Percentiles rank a stretch among this genome's conserved stretches.
Conservation (phyloP, 305 asterid genomes). For the Fraxinus ornus region DNA sequence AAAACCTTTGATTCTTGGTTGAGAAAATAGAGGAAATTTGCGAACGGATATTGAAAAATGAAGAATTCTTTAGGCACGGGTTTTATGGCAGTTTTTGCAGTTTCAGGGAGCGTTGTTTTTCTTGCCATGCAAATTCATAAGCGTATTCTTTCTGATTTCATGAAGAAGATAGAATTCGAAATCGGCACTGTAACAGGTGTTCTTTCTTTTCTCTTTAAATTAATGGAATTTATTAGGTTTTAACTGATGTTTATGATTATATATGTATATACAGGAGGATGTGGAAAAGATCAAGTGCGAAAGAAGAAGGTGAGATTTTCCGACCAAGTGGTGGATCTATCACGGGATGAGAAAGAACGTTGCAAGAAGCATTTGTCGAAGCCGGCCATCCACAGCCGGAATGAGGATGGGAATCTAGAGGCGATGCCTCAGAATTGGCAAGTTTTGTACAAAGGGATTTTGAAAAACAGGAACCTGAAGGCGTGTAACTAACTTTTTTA, state of each 20-base stretch:
- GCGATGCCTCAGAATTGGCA: slow-evolving; percentile 78
- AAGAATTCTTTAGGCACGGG: slow-evolving; percentile 56
- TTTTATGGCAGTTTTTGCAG: slow-evolving; percentile 78
- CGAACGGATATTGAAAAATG: slow-evolving; percentile 26
- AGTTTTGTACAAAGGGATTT: slow-evolving; percentile 68
- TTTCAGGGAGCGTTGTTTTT: slow-evolving; percentile 76
- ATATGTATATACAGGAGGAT: slow-evolving; percentile 15
- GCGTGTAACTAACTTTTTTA: slow-evolving; percentile 18
- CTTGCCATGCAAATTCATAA: slow-evolving; percentile 78
- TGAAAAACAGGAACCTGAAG: slow-evolving; percentile 46
- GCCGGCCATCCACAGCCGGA: neutral
- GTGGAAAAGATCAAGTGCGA: slow-evolving; percentile 25
- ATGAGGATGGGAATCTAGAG: slow-evolving; percentile 48
- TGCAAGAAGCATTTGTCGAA: slow-evolving; percentile 1
- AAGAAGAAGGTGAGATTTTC: slow-evolving; percentile 69
- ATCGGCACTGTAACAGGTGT: slow-evolving; percentile 44
- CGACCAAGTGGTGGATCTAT: slow-evolving; percentile 23
- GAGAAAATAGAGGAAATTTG: neutral
- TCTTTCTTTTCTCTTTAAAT: neutral
- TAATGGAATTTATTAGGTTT: neutral
- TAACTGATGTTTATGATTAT: neutral
- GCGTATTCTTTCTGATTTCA: slow-evolving; percentile 73
- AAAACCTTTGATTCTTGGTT: slow-evolving; percentile 17
- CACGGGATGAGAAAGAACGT: neutral
- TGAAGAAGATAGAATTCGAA: slow-evolving; percentile 67